Base-by-base conservation (phyloP, 139 green algal genomes). In the Yamagishiella unicocca region DNA sequence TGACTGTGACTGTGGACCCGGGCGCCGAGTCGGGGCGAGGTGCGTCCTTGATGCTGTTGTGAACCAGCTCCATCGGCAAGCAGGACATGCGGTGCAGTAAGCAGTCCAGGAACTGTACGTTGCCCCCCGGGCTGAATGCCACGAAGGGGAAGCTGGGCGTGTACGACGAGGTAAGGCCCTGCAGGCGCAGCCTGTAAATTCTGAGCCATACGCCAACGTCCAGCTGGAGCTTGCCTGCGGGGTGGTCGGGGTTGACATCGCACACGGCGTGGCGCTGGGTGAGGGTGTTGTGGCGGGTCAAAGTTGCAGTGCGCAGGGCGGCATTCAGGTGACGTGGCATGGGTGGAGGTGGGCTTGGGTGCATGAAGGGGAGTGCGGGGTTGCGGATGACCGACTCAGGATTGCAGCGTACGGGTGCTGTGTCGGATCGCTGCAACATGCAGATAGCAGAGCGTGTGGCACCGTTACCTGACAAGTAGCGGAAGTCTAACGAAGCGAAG, bases 141-240 rank as follows among this genome's bases (percentile, higher is more conserved):
- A 79, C 71, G 38, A 79, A 79, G 71, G 71, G 71, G 43, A 79
- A 79, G 40, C 40, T 61, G 38, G 71, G 71, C 71, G 71, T 42
- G 40, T 55, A 35, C 27, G 71, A 79, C 40, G 71, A 21, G 27
- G 71, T 61, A 2, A 79, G 42, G 38, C 71, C 71, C 29, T 42
- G 71, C 71, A 79, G 40, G 25, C 71, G 71, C 38, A 79, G 38
- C 4, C 71, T 40, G 38, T 50, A 79, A 42, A 79, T 38, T 21
- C 40, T 50, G 21, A 79, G 40, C 71, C 71, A 79, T 10, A 79
- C 38, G 29, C 71, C 71, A 1, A 42, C 27, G 6, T 55, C 38
- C 43, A 79, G 38, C 2, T 24, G 71, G 8, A 79, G 71, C 40
- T 79, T 79, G 71, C 71, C 71, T 79, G 38, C 14, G 35, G 29